A percentile compares a stretch with the other conserved stretches of the same genome.
phyloP scores from a whole-genome alignment of 768 basidiomycete species.

The Mycena alexandri region DNA sequence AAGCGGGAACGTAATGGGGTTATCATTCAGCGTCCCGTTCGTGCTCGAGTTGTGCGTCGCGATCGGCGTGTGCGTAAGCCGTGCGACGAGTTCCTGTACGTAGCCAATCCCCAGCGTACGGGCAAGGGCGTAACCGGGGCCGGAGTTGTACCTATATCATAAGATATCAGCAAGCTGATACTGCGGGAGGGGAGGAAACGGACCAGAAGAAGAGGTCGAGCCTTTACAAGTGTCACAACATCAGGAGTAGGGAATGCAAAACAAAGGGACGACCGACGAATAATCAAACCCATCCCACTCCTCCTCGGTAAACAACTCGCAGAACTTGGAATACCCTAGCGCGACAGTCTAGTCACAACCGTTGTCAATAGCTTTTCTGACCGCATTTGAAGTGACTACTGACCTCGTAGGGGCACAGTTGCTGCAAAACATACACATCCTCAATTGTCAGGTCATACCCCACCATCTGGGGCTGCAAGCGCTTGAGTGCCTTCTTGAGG shows the following conservation, averaged over 20 bases:
- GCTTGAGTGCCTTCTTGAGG: constrained; percentile 70
- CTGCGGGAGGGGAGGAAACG: background rate
- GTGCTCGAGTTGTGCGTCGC: constrained; percentile 82
- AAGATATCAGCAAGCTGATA: background rate
- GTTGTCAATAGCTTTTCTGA: background rate
- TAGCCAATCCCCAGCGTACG: constrained; percentile 85
- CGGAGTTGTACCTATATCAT: constrained; percentile 75
- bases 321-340: constrained; percentile 92
- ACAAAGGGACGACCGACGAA: constrained; percentile 59
- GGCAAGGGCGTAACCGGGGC: constrained; percentile 86
- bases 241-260: background rate
- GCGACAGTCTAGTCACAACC: constrained; percentile 77
- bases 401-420: constrained; percentile 69
- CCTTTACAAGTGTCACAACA: constrained; percentile 47
- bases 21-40: constrained; percentile 84
- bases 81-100: constrained; percentile 85
- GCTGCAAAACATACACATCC: constrained; percentile 83
- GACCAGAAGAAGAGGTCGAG: constrained; percentile 77
- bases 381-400: background rate
- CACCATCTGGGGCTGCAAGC: constrained; percentile 69
- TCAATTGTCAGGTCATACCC: constrained; percentile 75
- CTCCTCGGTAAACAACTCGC: constrained; percentile 88
- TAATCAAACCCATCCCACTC: constrained; percentile 97
- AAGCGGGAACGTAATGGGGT: constrained; percentile 77
- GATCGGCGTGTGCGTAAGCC: constrained; percentile 84